phyloP scores from a whole-genome alignment of 1,284 basidiomycete species.

The Irpex sp. region DNA sequence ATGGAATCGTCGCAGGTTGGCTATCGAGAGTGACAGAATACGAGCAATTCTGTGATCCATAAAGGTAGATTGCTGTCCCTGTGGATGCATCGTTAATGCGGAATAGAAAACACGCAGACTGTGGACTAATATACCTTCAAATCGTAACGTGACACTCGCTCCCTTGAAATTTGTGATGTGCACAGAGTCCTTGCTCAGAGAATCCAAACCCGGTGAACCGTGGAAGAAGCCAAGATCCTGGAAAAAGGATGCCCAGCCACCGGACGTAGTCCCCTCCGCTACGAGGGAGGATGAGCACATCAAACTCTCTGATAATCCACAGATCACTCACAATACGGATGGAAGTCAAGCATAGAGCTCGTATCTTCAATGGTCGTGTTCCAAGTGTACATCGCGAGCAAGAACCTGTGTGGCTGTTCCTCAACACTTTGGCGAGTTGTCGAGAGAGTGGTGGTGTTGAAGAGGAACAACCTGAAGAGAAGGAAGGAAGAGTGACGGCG shows the following conservation, averaged over 20 bases:
- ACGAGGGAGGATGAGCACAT: neutral
- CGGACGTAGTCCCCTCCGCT: constrained; percentile 6
- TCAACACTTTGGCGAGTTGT: neutral
- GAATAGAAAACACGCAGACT: neutral
- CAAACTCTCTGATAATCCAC: neutral
- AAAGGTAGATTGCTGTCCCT: constrained; percentile 11
- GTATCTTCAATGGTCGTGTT: constrained; percentile 14
- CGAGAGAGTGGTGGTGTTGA: neutral
- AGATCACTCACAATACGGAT: constrained; percentile 8
- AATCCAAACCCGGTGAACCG: neutral
- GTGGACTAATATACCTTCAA: neutral
- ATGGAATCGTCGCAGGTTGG: neutral
- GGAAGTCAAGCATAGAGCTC: constrained; percentile 8
- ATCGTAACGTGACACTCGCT: constrained; percentile 7
- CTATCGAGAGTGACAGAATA: constrained; percentile 9
- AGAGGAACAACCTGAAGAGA: neutral
- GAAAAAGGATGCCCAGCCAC: constrained; percentile 8
- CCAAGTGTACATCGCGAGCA: constrained; percentile 10
- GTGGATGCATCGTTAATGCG: too few species aligned
- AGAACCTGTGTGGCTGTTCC: neutral
- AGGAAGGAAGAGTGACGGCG: neutral
- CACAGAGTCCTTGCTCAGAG: constrained; percentile 1
- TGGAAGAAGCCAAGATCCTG: neutral
- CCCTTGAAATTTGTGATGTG: constrained; percentile 6
- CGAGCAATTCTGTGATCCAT: constrained; percentile 9